Evolutionary conservation across 2,329 filamentous ascomycete species (phyloP), one percentile per base, ranked within the genome.

Genomic region (Trichoderma atrobrunneum): DNA sequence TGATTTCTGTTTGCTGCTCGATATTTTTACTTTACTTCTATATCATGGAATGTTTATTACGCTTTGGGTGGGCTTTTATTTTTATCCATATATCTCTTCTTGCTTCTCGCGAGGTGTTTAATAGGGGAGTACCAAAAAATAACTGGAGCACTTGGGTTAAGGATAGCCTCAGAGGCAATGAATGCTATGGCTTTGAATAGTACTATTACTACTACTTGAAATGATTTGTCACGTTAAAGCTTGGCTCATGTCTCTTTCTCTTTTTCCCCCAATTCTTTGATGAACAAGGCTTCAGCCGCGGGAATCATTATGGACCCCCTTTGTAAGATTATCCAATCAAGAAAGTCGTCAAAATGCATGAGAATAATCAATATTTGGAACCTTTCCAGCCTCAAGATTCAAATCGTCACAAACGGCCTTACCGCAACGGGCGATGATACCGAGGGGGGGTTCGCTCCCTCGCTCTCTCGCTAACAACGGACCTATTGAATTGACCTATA

Each of bases 51-150:
- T 12, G 67, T 21, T 34, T 70, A 21, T 36, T 3, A 62, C 32
- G 57, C 36, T 51, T 62, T 54, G 67, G 16, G 24, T 54, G 3
- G 28, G 7, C 28, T 62, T 54, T 70, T n/a, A n/a, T 26, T 18
- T 39, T 30, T 60, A n/a, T 26, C 32, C 4, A 54, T 16, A 21
- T 21, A 12, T 43, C 26, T 54, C 21, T 21, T 61, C 36, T 62
- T 54, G 21, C 60, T 36, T 54, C 51, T 70, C 18, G 57, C 67
- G 21, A 26, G 67, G 57, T 62, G 67, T 70, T 70, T 7, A 54
- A 10, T 26, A 34, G 36, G 66, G 57, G 36, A 21, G n/a, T 34
- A 61, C 56, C 24, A 48, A 32, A 30, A 61, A 30, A 60, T 12
- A 7, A 61, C 5, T 32, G 65, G 66, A 61, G 26, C 10, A 51